Evolutionary conservation across 768 basidiomycete species (phyloP).

Genomic region (Calocera cornea): DNA sequence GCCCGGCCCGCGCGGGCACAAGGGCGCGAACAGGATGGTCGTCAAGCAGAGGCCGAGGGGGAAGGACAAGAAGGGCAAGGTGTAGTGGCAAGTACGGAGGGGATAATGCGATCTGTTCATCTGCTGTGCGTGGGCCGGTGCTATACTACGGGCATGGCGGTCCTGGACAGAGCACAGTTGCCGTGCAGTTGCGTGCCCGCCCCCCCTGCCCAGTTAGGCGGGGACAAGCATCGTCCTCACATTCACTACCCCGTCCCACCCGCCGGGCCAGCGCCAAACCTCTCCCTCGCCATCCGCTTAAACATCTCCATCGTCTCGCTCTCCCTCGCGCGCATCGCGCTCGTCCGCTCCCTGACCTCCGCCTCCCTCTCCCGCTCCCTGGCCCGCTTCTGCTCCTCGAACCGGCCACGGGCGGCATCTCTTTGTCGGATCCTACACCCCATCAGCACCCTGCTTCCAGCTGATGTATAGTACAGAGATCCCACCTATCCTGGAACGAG

Average conservation of each 20-base stretch:
- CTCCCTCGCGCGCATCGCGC: slow-evolving; percentile 61
- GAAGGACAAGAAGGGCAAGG: slow-evolving; percentile 20
- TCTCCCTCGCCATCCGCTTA: slow-evolving; percentile 74
- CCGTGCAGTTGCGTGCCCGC: too few species aligned
- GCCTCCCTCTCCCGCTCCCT: slow-evolving; percentile 14
- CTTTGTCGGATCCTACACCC: slow-evolving; percentile 50
- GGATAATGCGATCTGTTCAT: background rate
- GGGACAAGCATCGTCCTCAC: too few species aligned
- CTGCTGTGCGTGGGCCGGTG: too few species aligned
- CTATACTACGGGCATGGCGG: too few species aligned
- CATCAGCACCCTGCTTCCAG: background rate
- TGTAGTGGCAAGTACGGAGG: background rate
- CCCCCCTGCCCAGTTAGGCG: too few species aligned
- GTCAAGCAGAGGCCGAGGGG: slow-evolving; percentile 74
- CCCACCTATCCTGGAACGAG: slow-evolving; percentile 65
- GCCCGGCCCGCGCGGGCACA: slow-evolving; percentile 80
- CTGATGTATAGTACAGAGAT: background rate
- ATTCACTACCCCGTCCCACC: background rate
- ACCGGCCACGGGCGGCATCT: slow-evolving; percentile 55
- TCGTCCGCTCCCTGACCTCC: slow-evolving; percentile 47
- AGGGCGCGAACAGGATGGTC: slow-evolving; percentile 83
- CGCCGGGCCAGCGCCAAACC: slow-evolving; percentile 48
- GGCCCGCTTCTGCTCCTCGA: slow-evolving; percentile 35
- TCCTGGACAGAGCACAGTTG: too few species aligned
- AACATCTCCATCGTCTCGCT: slow-evolving; percentile 95